phyloP scores from a whole-genome alignment of 306 rosid genomes.

The Chamaecrista fasciculata region DNA sequence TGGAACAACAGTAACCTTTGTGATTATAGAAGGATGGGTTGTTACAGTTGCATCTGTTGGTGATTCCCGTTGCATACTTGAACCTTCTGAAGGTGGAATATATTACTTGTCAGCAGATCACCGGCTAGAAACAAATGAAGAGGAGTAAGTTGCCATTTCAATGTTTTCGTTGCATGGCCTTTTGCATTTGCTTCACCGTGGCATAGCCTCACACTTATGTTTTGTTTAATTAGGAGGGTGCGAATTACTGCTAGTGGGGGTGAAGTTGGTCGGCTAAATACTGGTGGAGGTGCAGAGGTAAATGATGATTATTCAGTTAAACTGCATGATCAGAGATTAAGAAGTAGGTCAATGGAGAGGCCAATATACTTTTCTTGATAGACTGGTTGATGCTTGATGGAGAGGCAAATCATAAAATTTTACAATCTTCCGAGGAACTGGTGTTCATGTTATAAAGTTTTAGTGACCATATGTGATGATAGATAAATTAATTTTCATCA shows the following conservation, averaged over 20 bases:
- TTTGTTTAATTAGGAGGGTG: constrained; percentile 57
- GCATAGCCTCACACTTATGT: constrained; percentile 19
- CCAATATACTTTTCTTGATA: neutral
- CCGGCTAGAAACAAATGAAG: constrained; percentile 90
- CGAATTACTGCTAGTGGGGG: constrained; percentile 95
- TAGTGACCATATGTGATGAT: constrained; percentile 16
- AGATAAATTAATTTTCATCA: constrained; percentile 3
- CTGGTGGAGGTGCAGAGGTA: constrained; percentile 99
- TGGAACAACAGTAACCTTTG: constrained; percentile 97
- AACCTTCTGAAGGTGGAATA: constrained; percentile 85
- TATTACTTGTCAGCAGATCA: constrained; percentile 97
- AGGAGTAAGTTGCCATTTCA: constrained; percentile 66
- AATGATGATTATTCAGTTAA: constrained; percentile 12
- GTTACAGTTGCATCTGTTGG: constrained; percentile 99
- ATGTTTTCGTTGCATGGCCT: constrained; percentile 10
- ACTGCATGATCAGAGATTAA: constrained; percentile 4
- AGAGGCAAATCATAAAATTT: constrained; percentile 1
- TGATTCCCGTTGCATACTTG: constrained; percentile 92
- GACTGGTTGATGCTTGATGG: constrained; percentile 16
- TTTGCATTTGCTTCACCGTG: constrained; percentile 15
- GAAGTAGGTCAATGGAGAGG: constrained; percentile 7
- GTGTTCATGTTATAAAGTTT: constrained; percentile 14
- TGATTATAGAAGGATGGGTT: constrained; percentile 96
- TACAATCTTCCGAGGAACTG: neutral
- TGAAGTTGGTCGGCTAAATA: constrained; percentile 96